These are phyloP conservation scores for Exophiala mesophila DNA, from an alignment of 2,329 filamentous ascomycete species.

Conservation along the genomic window DNA sequence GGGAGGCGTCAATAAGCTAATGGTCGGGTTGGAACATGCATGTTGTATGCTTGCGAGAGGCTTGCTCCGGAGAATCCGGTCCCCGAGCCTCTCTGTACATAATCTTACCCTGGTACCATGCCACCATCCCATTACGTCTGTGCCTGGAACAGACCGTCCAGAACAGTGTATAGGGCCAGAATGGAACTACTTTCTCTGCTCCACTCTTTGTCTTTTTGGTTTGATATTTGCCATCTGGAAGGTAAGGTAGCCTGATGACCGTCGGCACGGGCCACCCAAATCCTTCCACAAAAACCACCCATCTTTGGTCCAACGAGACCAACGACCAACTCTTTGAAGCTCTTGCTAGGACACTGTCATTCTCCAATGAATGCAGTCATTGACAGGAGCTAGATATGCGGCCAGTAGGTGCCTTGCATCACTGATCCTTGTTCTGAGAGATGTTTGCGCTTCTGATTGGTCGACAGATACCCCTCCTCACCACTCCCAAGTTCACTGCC, in stretches of 20 bases:
- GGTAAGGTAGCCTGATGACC: too few relatives aligned
- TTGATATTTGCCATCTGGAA: neutral
- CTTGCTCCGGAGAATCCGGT: conserved; percentile 23
- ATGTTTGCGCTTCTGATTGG: conserved; percentile 20
- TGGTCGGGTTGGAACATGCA: conserved; percentile 17
- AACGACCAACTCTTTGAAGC: too few relatives aligned
- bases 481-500: conserved; percentile 16
- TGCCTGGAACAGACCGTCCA: conserved; percentile 14
- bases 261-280: too few relatives aligned
- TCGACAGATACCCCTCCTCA: conserved; percentile 4
- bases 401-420: conserved; percentile 21
- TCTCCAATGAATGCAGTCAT: conserved; percentile 13
- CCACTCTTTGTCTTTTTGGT: conserved; percentile 1
- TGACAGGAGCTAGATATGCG: conserved; percentile 16
- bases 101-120: conserved; percentile 10
- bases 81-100: conserved; percentile 24
- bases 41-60: conserved; percentile 12
- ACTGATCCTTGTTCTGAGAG: conserved; percentile 17
- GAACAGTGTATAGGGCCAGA: conserved; percentile 14
- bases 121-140: conserved; percentile 14
- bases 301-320: too few relatives aligned
- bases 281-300: too few relatives aligned
- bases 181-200: conserved; percentile 23
- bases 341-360: too few relatives aligned
- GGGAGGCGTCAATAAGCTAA: conserved; percentile 20